phyloP scores from a whole-genome alignment of 1,284 basidiomycete genomes.

The Moniliella sp. region DNA sequence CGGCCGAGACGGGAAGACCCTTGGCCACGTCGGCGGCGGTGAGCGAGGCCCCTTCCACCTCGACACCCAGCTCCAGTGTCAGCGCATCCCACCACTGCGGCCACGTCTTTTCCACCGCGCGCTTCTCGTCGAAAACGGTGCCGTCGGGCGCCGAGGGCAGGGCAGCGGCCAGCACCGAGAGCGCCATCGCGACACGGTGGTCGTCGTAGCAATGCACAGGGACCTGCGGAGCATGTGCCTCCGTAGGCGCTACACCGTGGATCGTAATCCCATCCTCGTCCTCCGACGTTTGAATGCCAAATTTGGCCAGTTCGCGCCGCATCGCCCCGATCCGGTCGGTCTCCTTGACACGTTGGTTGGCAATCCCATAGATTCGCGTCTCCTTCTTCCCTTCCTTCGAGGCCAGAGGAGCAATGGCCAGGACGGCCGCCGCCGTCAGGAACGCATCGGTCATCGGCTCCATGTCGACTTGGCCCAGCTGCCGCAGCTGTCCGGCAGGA shows the following conservation, averaged over 20 bases:
- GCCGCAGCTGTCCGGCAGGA: conserved; percentile 53
- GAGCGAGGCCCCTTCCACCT: conserved; percentile 49
- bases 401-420: conserved; percentile 44
- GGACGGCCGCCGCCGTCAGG: conserved; percentile 73
- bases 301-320: conserved; percentile 86
- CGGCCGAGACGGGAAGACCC: background rate
- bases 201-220: conserved; percentile 90
- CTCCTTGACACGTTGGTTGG: conserved; percentile 94
- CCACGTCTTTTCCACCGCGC: conserved; percentile 98
- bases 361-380: conserved; percentile 66
- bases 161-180: conserved; percentile 62
- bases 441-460: conserved; percentile 99
- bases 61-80: conserved; percentile 80
- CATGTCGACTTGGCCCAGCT: conserved; percentile 80
- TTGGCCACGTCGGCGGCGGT: conserved; percentile 8
- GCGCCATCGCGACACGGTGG: conserved; percentile 95
- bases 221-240: conserved; percentile 31
- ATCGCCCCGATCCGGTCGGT: conserved; percentile 90
- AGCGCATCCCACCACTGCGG: conserved; percentile 99
- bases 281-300: conserved; percentile 76
- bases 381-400: conserved; percentile 30
- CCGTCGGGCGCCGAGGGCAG: conserved; percentile 36
- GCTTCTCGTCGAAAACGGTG: conserved; percentile 65
- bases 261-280: conserved; percentile 80
- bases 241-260: conserved; percentile 43